Percentiles rank a stretch among this genome's conserved stretches.
These are phyloP conservation scores for Bidens hawaiensis DNA, from an alignment of 140 eudicot species.

Conservation along the genomic window DNA sequence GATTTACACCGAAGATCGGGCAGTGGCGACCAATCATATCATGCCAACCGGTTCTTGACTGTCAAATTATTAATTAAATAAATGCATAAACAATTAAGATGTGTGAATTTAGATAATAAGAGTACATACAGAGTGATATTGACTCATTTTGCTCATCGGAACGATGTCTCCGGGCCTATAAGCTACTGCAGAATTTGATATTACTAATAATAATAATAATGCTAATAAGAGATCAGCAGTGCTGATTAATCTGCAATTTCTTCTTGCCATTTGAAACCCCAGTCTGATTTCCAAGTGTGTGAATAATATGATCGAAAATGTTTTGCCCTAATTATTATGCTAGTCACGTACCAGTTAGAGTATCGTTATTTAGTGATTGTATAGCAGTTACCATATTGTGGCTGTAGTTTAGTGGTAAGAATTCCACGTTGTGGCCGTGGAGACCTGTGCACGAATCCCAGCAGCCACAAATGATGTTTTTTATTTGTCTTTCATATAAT, in stretches of 20 bases:
- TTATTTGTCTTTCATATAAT: too few relatives aligned
- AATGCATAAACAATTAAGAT: neutral
- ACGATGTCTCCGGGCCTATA: conserved; percentile 94
- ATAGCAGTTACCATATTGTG: too few relatives aligned
- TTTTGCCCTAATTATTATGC: neutral
- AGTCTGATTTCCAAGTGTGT: too few relatives aligned
- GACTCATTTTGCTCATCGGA: conserved; percentile 95
- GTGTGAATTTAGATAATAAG: too few relatives aligned
- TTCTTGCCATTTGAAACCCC: conserved; percentile 21
- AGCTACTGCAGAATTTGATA: conserved; percentile 42
- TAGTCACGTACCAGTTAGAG: too few relatives aligned
- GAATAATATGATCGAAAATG: too few relatives aligned
- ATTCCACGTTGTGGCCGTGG: conserved; percentile 98
- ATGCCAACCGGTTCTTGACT: conserved; percentile 91
- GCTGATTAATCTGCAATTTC: conserved; percentile 11
- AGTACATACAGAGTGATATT: conserved; percentile 79
- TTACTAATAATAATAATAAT: conserved; percentile 6
- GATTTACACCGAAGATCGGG: conserved; percentile 90
- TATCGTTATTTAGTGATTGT: too few relatives aligned
- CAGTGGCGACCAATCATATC: conserved; percentile 94
- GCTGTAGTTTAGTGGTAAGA: conserved; percentile 98
- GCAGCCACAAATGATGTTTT: conserved; percentile 99
- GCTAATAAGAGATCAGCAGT: neutral
- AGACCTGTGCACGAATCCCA: conserved; percentile 99
- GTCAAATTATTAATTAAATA: conserved; percentile 8